phyloP scores from a whole-genome alignment of 2,329 filamentous ascomycete species.

The Colletotrichum tropicicola region DNA sequence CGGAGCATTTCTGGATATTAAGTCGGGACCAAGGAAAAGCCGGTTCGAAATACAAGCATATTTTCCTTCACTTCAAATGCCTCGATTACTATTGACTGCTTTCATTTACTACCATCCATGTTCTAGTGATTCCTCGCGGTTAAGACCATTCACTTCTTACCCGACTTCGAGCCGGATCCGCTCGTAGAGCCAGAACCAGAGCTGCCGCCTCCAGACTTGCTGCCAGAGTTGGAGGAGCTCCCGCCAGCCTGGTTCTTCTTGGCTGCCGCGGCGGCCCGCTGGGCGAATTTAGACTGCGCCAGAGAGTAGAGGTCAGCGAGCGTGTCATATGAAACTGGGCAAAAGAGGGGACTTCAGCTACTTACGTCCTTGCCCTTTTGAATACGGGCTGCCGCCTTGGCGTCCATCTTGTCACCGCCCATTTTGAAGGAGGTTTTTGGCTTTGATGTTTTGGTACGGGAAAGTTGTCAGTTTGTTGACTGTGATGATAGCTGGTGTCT shows the following conservation, averaged over 20 bases:
- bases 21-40: background rate
- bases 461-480: too few species aligned
- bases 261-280: background rate
- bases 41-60: background rate
- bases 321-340: background rate
- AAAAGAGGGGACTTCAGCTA: background rate
- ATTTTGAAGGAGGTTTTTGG: background rate
- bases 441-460: background rate
- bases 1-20: background rate
- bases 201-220: background rate
- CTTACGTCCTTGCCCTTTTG: conserved; percentile 2
- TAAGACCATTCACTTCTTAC: too few species aligned
- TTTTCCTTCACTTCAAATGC: background rate
- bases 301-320: too few species aligned
- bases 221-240: background rate
- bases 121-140: background rate
- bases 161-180: background rate
- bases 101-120: background rate
- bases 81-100: background rate
- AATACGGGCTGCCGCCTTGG: background rate
- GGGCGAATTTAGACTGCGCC: background rate
- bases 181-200: background rate
- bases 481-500: too few species aligned
- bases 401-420: background rate
- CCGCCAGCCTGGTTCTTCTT: background rate